phyloP scores from a whole-genome alignment of 2,329 filamentous ascomycete species.

The Emydomyces testavorans region DNA sequence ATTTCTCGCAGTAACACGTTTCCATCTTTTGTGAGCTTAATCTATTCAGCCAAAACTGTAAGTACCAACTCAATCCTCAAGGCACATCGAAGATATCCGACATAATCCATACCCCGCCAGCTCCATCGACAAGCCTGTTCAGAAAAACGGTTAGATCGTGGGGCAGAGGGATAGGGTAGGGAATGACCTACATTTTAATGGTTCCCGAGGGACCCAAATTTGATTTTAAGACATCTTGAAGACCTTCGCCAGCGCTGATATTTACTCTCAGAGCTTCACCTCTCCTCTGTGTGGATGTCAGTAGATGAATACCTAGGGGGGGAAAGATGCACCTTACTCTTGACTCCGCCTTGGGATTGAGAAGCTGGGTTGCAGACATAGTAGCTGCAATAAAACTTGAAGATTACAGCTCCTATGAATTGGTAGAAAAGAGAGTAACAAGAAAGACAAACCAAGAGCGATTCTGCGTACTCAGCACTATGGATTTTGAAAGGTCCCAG shows the following conservation, averaged over 20 bases:
- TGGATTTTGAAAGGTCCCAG: too few relatives aligned
- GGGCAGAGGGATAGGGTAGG: neutral
- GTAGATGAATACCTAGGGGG: conserved; percentile 21
- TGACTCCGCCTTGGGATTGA: conserved; percentile 98
- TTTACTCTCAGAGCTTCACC: conserved; percentile 95
- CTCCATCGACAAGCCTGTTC: conserved; percentile 49
- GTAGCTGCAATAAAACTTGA: conserved; percentile 20
- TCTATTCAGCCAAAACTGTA: conserved; percentile 42
- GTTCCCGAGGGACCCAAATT: conserved; percentile 90
- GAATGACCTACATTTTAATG: conserved; percentile 67
- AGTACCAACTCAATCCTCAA: conserved; percentile 11
- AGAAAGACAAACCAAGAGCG: too few relatives aligned
- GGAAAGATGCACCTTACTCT: conserved; percentile 50
- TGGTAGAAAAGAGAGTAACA: neutral
- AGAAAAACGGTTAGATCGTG: conserved; percentile 21
- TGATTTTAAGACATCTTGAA: conserved; percentile 88
- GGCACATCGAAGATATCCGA: neutral
- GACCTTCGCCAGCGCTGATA: conserved; percentile 88
- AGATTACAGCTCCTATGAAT: neutral
- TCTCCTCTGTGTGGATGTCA: conserved; percentile 58
- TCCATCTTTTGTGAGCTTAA: conserved; percentile 98
- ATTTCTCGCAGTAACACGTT: conserved; percentile 67
- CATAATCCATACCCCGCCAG: conserved; percentile 42
- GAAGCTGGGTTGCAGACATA: conserved; percentile 96
- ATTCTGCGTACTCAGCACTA: too few relatives aligned